phyloP scores from a whole-genome alignment of 2,329 filamentous ascomycete species.

The Cyphellophora europaea region DNA sequence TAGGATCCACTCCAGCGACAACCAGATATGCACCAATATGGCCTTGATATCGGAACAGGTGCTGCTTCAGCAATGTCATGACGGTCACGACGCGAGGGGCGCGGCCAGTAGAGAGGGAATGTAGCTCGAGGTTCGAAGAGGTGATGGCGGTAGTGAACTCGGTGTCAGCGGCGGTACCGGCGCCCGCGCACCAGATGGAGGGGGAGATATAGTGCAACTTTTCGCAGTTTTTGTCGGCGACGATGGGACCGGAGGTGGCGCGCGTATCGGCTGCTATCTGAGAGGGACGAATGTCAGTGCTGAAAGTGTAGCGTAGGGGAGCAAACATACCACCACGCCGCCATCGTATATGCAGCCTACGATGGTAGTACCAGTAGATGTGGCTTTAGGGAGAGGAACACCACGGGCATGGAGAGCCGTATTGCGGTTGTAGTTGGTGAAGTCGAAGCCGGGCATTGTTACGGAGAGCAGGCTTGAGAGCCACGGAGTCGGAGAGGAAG shows the following conservation, averaged over 20 bases:
- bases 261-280: conserved; percentile 96
- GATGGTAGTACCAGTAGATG: conserved; percentile 97
- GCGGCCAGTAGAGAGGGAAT: conserved; percentile 90
- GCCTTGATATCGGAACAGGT: conserved; percentile 96
- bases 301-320: conserved; percentile 1
- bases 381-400: conserved; percentile 91
- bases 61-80: conserved; percentile 99
- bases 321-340: conserved; percentile 71
- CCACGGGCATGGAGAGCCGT: conserved; percentile 87
- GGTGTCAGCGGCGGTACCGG: conserved; percentile 93
- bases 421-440: conserved; percentile 99
- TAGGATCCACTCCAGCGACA: conserved; percentile 92
- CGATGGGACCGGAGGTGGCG: conserved; percentile 93
- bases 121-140: conserved; percentile 96
- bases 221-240: conserved; percentile 99
- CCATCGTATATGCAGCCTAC: conserved; percentile 95
- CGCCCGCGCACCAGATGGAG: conserved; percentile 98
- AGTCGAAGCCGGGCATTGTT: conserved; percentile 91
- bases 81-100: conserved; percentile 95
- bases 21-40: conserved; percentile 97
- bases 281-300: conserved; percentile 15
- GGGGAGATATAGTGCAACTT: conserved; percentile 98
- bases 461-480: too few relatives aligned
- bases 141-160: conserved; percentile 99
- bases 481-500: too few relatives aligned